Evolutionary conservation across 1,284 basidiomycete genomes (phyloP), one percentile per base, ranked within the genome.

Genomic region (Malassezia globosa): DNA sequence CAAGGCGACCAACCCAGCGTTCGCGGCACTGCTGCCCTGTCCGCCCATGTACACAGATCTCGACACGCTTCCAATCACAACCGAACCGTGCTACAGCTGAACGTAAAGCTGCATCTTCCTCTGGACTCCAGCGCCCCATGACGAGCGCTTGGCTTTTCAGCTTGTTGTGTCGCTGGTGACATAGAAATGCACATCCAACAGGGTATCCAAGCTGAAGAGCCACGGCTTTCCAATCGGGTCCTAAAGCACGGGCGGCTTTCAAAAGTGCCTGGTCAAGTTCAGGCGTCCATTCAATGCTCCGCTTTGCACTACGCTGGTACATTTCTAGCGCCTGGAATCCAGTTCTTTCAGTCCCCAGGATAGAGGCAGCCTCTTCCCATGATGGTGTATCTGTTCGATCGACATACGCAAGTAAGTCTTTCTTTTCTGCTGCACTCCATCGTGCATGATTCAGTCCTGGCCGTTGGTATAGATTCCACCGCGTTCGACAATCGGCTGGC

Each of bases 21-120:
- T 52, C 50, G 14, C 50, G 44, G 33, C 50, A 52, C 35, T 52
- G 50, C 50, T 52, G 50, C 16, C 50, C 45, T 7, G 39, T 52
- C 14, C 50, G 50, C 10, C 45, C 50, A 5, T 31, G 44, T 23
- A 52, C 45, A 14, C 16, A 22, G 14, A 52, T 46, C 50, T 52
- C 50, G 21, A 52, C 44, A 2, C 50, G 39, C 21, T 52, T 52
- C 50, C 50, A 52, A 31, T 52, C 45, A 22, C 44, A 47, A 18
- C 50, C 50, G 41, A 41, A 43, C 35, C 37, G 39, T 10, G 44
- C 50, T 2, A 52, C 50, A 5, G 50, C 50, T 11, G 50, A 44
- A 7, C 50, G 50, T 3, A 52, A 36, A 2, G 50, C 50, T 6
- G 50, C 50, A 19, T 52, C 50, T 13, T 52, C 50, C 5, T 36